These are phyloP conservation scores for Alternaria rosae DNA, from an alignment of 2,329 filamentous ascomycete genomes.

Conservation along the genomic window DNA sequence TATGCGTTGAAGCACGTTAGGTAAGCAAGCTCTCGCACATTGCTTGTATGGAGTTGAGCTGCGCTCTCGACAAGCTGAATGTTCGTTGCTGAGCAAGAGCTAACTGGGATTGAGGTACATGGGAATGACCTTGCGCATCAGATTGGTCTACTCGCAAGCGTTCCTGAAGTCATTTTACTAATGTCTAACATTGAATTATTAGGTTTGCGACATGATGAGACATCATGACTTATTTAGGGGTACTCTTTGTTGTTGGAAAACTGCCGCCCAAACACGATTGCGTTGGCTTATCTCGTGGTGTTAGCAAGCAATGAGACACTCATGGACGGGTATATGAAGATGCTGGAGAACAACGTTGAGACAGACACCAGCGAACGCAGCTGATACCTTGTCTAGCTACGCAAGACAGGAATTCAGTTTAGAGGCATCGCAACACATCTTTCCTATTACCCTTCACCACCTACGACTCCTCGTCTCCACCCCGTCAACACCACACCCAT, in stretches of 20 bases:
- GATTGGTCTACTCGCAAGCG: too few species aligned
- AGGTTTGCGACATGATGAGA: not conserved
- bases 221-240: not conserved
- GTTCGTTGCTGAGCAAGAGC: not conserved
- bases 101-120: not conserved
- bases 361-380: not conserved
- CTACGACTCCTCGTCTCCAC: too few species aligned
- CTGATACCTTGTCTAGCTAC: too few species aligned
- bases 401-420: too few species aligned
- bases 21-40: rapidly evolving
- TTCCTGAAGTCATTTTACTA: too few species aligned
- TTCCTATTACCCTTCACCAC: too few species aligned
- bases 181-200: too few species aligned
- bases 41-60: not conserved
- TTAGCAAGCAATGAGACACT: not conserved
- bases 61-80: not conserved
- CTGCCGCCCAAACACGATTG: not conserved
- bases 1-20: rapidly evolving
- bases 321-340: not conserved
- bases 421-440: too few species aligned
- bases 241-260: not conserved
- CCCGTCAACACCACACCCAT: too few species aligned
- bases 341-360: not conserved
- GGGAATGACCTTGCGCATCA: too few species aligned
- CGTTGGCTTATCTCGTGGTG: not conserved